Conservation (phyloP, 2,329 filamentous ascomycete genomes). For the Aspergillus tamarii region DNA sequence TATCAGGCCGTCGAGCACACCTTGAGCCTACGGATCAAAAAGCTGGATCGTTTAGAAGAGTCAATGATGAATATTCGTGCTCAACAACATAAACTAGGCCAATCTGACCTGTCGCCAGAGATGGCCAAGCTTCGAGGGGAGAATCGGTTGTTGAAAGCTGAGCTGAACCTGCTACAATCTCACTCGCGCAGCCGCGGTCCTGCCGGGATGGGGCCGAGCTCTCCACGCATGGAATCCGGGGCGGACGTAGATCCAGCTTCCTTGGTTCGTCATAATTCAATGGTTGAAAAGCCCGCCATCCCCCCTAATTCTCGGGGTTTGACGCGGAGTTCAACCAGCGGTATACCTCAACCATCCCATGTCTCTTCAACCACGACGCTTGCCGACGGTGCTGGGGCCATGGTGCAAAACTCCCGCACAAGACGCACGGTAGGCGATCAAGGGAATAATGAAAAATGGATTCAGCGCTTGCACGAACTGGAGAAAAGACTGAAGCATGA, state of each 20-base stretch:
- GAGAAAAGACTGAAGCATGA: slow-evolving; percentile 89
- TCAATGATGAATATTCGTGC: slow-evolving; percentile 66
- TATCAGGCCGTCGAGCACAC: slow-evolving; percentile 84
- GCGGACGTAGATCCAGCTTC: slow-evolving; percentile 46
- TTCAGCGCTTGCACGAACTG: slow-evolving; percentile 81
- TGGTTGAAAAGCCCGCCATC: slow-evolving; percentile 46
- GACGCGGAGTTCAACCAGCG: slow-evolving; percentile 34
- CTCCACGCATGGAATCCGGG: slow-evolving; percentile 34
- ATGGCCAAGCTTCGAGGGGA: slow-evolving; percentile 62
- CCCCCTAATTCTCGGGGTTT: slow-evolving; percentile 33
- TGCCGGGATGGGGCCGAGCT: slow-evolving; percentile 37
- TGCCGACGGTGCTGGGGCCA: slow-evolving; percentile 31
- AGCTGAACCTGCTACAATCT: slow-evolving; percentile 69
- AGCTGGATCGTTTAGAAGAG: slow-evolving; percentile 83
- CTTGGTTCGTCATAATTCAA: slow-evolving; percentile 59
- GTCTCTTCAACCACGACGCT: slow-evolving; percentile 37
- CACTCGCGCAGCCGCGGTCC: slow-evolving; percentile 61
- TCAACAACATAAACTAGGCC: slow-evolving; percentile 32
- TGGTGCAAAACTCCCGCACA: slow-evolving; percentile 30
- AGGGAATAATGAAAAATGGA: slow-evolving; percentile 72
- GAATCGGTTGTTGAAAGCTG: slow-evolving; percentile 63
- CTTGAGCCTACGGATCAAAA: slow-evolving; percentile 78
- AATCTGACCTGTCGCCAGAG: slow-evolving; percentile 52
- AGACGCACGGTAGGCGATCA: slow-evolving; percentile 30
- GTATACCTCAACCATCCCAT: slow-evolving; percentile 40